These are phyloP conservation scores for Onygena corvina DNA, from an alignment of 2,329 filamentous ascomycete species.

Conservation along the genomic window DNA sequence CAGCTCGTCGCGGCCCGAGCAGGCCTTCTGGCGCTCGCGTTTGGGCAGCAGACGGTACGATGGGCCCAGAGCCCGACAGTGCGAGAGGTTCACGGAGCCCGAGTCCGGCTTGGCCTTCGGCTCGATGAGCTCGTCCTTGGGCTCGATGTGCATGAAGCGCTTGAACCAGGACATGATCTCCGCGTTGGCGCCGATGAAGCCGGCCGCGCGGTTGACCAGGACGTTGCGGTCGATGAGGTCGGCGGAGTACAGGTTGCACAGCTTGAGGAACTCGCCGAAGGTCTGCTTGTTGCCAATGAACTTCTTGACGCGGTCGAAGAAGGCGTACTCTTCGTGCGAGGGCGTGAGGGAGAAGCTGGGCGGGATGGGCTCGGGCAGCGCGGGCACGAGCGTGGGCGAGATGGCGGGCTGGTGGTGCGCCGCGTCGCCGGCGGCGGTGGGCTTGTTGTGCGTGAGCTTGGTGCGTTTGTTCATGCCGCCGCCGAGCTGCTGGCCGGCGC, in stretches of 20 bases:
- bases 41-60: conserved; percentile 90
- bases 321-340: conserved; percentile 71
- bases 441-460: conserved; percentile 61
- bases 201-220: conserved; percentile 66
- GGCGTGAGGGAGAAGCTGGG: conserved; percentile 63
- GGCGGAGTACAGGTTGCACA: conserved; percentile 89
- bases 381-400: conserved; percentile 77
- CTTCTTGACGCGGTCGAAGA: conserved; percentile 96
- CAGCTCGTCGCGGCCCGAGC: conserved; percentile 87
- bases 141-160: conserved; percentile 61
- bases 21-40: conserved; percentile 78
- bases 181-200: conserved; percentile 75
- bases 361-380: conserved; percentile 74
- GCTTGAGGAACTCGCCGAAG: conserved; percentile 92
- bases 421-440: conserved; percentile 46
- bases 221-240: conserved; percentile 80
- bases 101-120: conserved; percentile 60
- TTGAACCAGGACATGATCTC: conserved; percentile 88
- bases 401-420: conserved; percentile 46
- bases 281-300: conserved; percentile 83
- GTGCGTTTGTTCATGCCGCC: conserved; percentile 46
- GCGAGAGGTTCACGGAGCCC: conserved; percentile 81
- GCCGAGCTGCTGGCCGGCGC: conserved; percentile 28
- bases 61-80: conserved; percentile 88
- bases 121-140: conserved; percentile 64